Percentiles rank a stretch among this genome's conserved stretches.
These are phyloP conservation scores for Trichoderma atrobrunneum DNA, from an alignment of 2,329 filamentous ascomycete genomes.

Conservation along the genomic window DNA sequence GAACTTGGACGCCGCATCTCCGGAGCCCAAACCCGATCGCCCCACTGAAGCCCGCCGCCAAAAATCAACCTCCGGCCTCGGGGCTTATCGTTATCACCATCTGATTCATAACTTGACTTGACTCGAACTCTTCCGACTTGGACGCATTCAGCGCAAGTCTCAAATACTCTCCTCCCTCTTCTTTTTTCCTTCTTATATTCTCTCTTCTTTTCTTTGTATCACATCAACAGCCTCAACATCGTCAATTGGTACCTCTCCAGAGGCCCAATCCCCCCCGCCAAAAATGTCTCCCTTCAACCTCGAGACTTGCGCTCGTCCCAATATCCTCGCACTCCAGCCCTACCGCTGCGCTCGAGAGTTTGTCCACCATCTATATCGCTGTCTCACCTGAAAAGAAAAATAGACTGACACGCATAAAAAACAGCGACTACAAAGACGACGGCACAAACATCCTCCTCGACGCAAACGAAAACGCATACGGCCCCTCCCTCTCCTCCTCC, in stretches of 20 bases:
- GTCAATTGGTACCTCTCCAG: background rate
- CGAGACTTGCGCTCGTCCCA: conserved; percentile 69
- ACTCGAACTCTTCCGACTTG: background rate
- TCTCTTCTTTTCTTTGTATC: background rate
- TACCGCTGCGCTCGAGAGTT: conserved; percentile 82
- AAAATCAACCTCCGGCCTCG: conserved; percentile 17
- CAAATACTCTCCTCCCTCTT: background rate
- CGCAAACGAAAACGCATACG: conserved; percentile 96
- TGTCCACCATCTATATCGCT: conserved; percentile 32
- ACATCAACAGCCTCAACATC: background rate
- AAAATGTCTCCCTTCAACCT: conserved; percentile 66
- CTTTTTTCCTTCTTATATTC: background rate
- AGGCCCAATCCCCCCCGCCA: background rate
- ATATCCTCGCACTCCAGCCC: conserved; percentile 72
- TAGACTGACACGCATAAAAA: background rate
- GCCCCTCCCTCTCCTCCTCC: conserved; percentile 66
- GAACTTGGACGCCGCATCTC: background rate
- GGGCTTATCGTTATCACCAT: conserved; percentile 15
- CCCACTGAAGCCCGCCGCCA: conserved; percentile 9
- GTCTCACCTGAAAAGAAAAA: background rate
- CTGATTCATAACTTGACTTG: conserved; percentile 7
- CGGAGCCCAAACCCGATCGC: background rate
- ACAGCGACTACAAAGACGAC: conserved; percentile 97
- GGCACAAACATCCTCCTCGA: conserved; percentile 94
- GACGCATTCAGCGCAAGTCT: background rate